phyloP scores from a whole-genome alignment of 116 monocot genomes.

The Zostera marina region DNA sequence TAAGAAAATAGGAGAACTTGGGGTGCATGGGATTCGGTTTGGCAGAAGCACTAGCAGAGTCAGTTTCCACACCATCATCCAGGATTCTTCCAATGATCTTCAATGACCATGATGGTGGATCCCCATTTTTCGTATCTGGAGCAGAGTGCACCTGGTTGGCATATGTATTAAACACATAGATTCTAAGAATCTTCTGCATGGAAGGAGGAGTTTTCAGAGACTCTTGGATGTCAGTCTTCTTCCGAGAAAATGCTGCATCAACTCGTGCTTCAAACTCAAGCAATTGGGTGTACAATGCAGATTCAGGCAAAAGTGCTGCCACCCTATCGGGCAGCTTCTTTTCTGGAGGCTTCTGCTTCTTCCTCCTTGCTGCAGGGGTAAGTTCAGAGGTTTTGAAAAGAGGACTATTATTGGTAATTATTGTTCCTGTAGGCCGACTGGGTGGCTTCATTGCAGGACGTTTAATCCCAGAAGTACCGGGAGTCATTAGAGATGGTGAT shows the following conservation, averaged over 20 bases:
- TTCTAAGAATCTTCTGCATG: constrained; percentile 66
- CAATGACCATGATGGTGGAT: constrained; percentile 85
- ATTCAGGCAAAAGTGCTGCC: constrained; percentile 83
- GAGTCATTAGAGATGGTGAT: constrained; percentile 15
- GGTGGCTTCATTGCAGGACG: constrained; percentile 49
- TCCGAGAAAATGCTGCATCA: constrained; percentile 74
- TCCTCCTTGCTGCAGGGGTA: constrained; percentile 64
- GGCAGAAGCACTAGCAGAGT: constrained; percentile 22
- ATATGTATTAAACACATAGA: constrained; percentile 90
- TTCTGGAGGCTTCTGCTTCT: constrained; percentile 92
- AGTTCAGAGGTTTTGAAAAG: constrained; percentile 55
- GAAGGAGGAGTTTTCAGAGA: constrained; percentile 64
- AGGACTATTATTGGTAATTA: constrained; percentile 7
- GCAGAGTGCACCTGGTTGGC: constrained; percentile 37
- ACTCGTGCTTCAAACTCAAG: constrained; percentile 89
- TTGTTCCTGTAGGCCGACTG: constrained; percentile 9
- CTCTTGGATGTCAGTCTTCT: constrained; percentile 92
- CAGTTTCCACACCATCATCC: constrained; percentile 57
- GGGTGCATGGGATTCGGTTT: constrained; percentile 60
- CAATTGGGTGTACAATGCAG: constrained; percentile 81
- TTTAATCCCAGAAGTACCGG: constrained; percentile 5
- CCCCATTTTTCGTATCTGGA: constrained; percentile 21
- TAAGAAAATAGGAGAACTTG: constrained; percentile 85
- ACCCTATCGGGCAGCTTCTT: constrained; percentile 87
- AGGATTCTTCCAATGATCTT: constrained; percentile 73